A percentile compares a stretch with the other conserved stretches of the same genome.
phyloP scores from a whole-genome alignment of 441 rosid species.

The Cnidoscolus chayamansa region DNA sequence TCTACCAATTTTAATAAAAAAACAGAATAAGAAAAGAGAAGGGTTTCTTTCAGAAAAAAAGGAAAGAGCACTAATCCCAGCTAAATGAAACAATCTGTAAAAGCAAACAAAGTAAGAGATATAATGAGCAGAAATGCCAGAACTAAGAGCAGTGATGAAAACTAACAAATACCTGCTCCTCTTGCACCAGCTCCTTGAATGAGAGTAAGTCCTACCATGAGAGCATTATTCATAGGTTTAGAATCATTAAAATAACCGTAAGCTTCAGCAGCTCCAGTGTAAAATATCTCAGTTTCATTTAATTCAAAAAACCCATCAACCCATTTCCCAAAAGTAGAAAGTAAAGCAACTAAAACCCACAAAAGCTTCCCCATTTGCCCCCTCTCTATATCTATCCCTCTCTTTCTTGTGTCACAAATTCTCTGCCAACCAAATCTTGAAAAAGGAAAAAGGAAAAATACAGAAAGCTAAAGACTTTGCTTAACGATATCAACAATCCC shows the following conservation, averaged over 20 bases:
- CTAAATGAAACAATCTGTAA: neutral
- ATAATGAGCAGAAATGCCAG: neutral
- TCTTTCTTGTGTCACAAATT: neutral
- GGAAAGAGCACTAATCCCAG: neutral
- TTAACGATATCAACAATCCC: neutral
- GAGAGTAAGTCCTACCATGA: constrained; percentile 87
- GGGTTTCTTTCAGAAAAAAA: constrained; percentile 29
- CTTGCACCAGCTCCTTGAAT: constrained; percentile 67
- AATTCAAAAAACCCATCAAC: constrained; percentile 41
- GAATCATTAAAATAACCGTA: constrained; percentile 43
- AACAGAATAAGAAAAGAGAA: constrained; percentile 3
- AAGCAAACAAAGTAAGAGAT: neutral
- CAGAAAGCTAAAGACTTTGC: constrained; percentile 4
- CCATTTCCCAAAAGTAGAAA: constrained; percentile 25
- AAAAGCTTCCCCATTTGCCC: constrained; percentile 31
- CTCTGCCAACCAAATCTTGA: constrained; percentile 18
- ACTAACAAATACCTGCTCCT: constrained; percentile 65
- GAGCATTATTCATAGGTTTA: constrained; percentile 37
- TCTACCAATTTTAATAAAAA: neutral
- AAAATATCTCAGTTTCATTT: constrained; percentile 58
- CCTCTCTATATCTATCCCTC: neutral
- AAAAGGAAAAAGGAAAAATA: neutral
- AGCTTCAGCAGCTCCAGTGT: constrained; percentile 40
- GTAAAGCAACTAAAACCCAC: constrained; percentile 34
- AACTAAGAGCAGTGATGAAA: neutral